phyloP scores from a whole-genome alignment of 805 yeast species.

The Wickerhamiella shivajii region DNA sequence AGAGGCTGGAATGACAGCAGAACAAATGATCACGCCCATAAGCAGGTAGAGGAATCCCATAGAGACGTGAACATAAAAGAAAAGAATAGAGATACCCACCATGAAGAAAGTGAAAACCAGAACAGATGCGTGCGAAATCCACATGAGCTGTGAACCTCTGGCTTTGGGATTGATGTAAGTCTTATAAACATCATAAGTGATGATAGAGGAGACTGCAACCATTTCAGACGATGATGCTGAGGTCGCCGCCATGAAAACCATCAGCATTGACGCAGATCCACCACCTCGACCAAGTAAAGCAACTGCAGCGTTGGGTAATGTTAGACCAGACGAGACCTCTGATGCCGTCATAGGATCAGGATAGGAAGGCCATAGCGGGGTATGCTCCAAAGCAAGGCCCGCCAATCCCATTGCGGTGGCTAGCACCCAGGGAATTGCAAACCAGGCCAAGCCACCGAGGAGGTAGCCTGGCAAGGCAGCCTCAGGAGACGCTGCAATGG shows the following conservation, averaged over 20 bases:
- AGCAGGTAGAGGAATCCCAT: slow-evolving; percentile 80
- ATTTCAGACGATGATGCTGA: slow-evolving; percentile 87
- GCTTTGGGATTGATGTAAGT: slow-evolving; percentile 70
- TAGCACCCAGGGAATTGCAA: slow-evolving; percentile 71
- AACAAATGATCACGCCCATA: slow-evolving; percentile 80
- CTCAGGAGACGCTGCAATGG: slow-evolving; percentile 71
- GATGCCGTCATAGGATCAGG: slow-evolving; percentile 50
- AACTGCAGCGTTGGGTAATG: slow-evolving; percentile 56
- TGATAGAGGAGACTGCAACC: slow-evolving; percentile 72
- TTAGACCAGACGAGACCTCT: slow-evolving; percentile 67
- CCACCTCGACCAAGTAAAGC: slow-evolving; percentile 81
- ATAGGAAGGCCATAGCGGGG: slow-evolving; percentile 66
- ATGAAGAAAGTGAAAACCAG: slow-evolving; percentile 44
- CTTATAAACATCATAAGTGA: slow-evolving; percentile 76
- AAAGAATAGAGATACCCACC: slow-evolving; percentile 75
- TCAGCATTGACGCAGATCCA: slow-evolving; percentile 62
- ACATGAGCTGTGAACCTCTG: slow-evolving; percentile 53
- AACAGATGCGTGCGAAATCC: slow-evolving; percentile 54
- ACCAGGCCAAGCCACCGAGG: slow-evolving; percentile 82
- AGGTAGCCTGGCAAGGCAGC: slow-evolving; percentile 81
- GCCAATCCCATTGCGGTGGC: slow-evolving; percentile 81
- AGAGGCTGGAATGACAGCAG: slow-evolving; percentile 71
- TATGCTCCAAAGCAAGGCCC: slow-evolving; percentile 54
- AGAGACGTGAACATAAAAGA: slow-evolving; percentile 65
- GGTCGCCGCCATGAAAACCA: slow-evolving; percentile 85